Conservation (phyloP, 805 yeast species). For the Nakazawaea pomicola region DNA sequence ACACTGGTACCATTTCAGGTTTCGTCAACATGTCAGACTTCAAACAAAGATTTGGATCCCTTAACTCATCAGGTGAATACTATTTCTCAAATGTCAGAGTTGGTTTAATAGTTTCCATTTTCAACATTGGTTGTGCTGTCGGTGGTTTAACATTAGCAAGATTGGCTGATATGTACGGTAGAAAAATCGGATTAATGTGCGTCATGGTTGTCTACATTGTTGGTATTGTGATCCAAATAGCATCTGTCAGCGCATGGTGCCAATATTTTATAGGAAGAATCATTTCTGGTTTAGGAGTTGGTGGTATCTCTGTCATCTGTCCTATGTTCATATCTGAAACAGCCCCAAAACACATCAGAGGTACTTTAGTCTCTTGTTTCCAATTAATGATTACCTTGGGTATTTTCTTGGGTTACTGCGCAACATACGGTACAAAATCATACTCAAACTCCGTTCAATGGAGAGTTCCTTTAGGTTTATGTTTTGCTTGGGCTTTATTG, state of each 20-base stretch:
- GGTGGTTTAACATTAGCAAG: constrained; percentile 62
- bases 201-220: constrained; percentile 53
- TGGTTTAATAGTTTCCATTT: constrained; percentile 64
- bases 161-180: constrained; percentile 54
- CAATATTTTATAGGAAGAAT: constrained; percentile 63
- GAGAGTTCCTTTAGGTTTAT: constrained; percentile 57
- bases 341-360: constrained; percentile 67
- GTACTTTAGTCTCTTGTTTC: constrained; percentile 63
- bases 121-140: constrained; percentile 67
- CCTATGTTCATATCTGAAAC: constrained; percentile 64
- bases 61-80: constrained; percentile 31
- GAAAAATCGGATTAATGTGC: constrained; percentile 50
- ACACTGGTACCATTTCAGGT: constrained; percentile 75
- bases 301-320: constrained; percentile 45
- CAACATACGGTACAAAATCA: constrained; percentile 57
- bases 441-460: constrained; percentile 51
- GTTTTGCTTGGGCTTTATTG: constrained; percentile 48
- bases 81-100: constrained; percentile 47
- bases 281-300: constrained; percentile 52
- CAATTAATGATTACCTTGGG: constrained; percentile 69
- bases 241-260: constrained; percentile 51
- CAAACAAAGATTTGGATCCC: constrained; percentile 45
- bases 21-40: constrained; percentile 62
- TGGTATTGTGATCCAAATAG: constrained; percentile 58
- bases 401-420: constrained; percentile 66